A percentile compares a stretch with the other conserved stretches of the same genome.
Evolutionary conservation across 2,329 filamentous ascomycete genomes (phyloP).

Genomic region (Beauveria varroae): DNA sequence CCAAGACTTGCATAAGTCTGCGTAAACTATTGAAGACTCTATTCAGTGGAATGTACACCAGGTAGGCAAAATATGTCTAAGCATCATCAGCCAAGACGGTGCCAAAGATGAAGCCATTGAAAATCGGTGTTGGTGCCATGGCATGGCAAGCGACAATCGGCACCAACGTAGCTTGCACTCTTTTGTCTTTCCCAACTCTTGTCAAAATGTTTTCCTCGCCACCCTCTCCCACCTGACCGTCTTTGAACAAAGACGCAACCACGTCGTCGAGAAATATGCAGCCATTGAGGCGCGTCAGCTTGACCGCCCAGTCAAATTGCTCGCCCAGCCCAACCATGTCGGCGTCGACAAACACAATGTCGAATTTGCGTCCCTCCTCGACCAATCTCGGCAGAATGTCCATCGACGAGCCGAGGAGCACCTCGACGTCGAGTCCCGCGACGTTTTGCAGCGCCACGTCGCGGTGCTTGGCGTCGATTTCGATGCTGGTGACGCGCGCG

Average conservation of each 20-base stretch:
- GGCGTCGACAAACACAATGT: conserved; percentile 45
- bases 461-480: conserved; percentile 36
- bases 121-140: conserved; percentile 10
- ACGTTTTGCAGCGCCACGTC: conserved; percentile 37
- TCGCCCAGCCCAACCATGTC: conserved; percentile 40
- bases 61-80: too few relatives aligned
- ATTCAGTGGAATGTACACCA: background rate
- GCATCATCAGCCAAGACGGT: background rate
- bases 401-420: conserved; percentile 33
- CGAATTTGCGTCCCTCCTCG: conserved; percentile 33
- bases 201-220: conserved; percentile 16
- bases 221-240: conserved; percentile 30
- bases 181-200: conserved; percentile 17
- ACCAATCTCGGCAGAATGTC: conserved; percentile 29
- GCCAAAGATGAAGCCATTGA: conserved; percentile 9
- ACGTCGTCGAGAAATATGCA: conserved; percentile 43
- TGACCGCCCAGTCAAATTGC: conserved; percentile 37
- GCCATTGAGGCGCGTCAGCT: conserved; percentile 28
- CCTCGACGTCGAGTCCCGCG: conserved; percentile 33
- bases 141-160: conserved; percentile 13
- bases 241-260: conserved; percentile 23
- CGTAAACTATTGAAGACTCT: background rate
- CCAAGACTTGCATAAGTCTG: background rate
- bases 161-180: conserved; percentile 20
- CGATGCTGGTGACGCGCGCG: conserved; percentile 38